Base-by-base conservation (phyloP, 768 basidiomycete species). In the Phaffia australis region DNA sequence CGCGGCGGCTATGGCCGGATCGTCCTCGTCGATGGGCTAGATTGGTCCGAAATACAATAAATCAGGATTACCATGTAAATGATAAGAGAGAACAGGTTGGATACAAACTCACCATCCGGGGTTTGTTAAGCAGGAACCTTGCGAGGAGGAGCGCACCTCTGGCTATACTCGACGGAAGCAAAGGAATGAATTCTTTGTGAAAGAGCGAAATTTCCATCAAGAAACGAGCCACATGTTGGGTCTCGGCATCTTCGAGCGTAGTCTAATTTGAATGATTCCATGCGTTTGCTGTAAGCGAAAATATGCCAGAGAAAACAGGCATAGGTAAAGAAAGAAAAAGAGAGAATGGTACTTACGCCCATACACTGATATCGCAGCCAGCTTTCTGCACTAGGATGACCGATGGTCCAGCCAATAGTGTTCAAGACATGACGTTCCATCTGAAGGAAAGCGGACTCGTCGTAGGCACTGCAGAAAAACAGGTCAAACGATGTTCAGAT, bases 121-220 rank as follows among this genome's bases (percentile, higher is more conserved):
- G 76, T 76, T 87, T 87, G 69, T 85, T 86, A 71, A 90, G 89
- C 58, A 97, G 82, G 79, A 83, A 88, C 56, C 92, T 84, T 7
- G 95, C 88, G 55, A 98, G 82, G 5, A 89, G 87, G 71, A 98
- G 80, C 25, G 92, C 83, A 57, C 87, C 95, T 23, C 84, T 78
- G 47, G 95, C 93, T 73, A 95, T 86, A 48, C 87, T 83, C 0
- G 89, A 93, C 1, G 93, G 85, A 16, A 84, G 79, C 74, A 85
- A 87, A 72, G 85, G 85, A 76, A 95, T 81, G 77, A 93, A 98
- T 74, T 97, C 94, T 66, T 90, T 85, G 77, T 95, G 87, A 80
- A 97, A 98, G 60, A 98, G 84, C 35, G 94, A 97, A 73, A 97
- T 91, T 77, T 99, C 94, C 95, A 99, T 98, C 75, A 98, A 78